Percentiles rank a stretch among this genome's conserved stretches.
These are phyloP conservation scores for Pisolithus microcarpus DNA, from an alignment of 768 basidiomycete genomes.

Conservation along the genomic window DNA sequence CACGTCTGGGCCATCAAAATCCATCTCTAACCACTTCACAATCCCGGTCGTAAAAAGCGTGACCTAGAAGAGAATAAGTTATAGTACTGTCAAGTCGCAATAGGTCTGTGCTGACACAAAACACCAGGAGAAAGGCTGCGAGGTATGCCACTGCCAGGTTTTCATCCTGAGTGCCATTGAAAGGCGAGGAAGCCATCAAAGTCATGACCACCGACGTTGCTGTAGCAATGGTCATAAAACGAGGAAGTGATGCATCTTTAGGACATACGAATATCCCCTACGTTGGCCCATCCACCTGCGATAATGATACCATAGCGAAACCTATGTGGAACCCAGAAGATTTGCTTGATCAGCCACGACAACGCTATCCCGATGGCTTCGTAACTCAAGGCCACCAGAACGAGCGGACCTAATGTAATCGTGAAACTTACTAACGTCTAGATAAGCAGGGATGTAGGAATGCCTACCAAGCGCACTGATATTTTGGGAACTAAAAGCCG, in stretches of 20 bases:
- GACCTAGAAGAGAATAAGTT: constrained; percentile 29
- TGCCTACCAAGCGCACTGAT: constrained; percentile 44
- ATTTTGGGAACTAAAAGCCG: constrained; percentile 55
- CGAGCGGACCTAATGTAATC: constrained; percentile 45
- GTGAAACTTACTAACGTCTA: neutral
- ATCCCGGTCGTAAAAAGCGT: constrained; percentile 63
- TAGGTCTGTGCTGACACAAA: constrained; percentile 36
- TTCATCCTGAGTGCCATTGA: constrained; percentile 50
- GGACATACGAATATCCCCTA: constrained; percentile 60
- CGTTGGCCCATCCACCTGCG: constrained; percentile 64
- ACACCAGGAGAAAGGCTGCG: constrained; percentile 53
- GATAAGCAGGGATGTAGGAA: neutral
- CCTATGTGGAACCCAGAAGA: constrained; percentile 74
- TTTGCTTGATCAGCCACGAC: constrained; percentile 47
- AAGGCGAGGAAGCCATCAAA: constrained; percentile 54
- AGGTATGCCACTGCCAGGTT: constrained; percentile 62
- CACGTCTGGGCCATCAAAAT: constrained; percentile 60
- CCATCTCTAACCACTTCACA: constrained; percentile 46
- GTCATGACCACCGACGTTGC: constrained; percentile 62
- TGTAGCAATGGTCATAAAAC: constrained; percentile 18
- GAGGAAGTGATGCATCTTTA: neutral
- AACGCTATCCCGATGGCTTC: constrained; percentile 46
- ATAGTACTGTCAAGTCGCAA: neutral
- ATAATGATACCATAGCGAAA: constrained; percentile 66
- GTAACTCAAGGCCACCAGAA: constrained; percentile 56